phyloP scores from a whole-genome alignment of 129 eudicot species.

The Glebionis coronaria region DNA sequence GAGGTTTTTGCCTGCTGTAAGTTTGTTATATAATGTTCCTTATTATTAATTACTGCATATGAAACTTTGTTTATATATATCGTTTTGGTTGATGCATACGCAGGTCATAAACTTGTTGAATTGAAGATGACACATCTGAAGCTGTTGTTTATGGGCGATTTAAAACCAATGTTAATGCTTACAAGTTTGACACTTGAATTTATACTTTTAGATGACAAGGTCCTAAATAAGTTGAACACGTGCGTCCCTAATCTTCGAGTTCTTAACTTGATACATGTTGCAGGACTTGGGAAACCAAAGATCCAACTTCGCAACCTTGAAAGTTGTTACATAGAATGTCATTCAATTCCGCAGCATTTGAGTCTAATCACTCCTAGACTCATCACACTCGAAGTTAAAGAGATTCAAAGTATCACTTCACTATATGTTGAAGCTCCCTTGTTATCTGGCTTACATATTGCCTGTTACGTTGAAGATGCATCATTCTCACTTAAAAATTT shows the following conservation, averaged over 20 bases:
- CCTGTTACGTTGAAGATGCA: background rate
- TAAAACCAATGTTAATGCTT: constrained; percentile 48
- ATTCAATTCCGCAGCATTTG: no score
- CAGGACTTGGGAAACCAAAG: background rate
- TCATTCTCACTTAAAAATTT: no score
- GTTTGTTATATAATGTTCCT: no score
- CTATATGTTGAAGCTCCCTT: constrained; percentile 1
- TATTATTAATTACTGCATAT: no score
- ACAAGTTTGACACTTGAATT: constrained; percentile 60
- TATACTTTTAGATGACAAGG: constrained; percentile 57
- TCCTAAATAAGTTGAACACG: constrained; percentile 32
- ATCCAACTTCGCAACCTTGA: constrained; percentile 3
- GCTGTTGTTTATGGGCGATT: constrained; percentile 50
- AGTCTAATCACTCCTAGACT: constrained; percentile 4
- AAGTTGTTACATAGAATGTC: no score
- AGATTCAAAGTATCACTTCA: background rate
- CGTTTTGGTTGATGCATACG: background rate
- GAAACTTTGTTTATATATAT: no score
- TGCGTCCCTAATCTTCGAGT: constrained; percentile 10
- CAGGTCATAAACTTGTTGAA: constrained; percentile 55
- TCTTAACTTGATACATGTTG: background rate
- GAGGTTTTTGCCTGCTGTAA: no score
- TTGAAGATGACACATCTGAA: constrained; percentile 57
- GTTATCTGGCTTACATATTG: background rate
- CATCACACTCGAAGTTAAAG: background rate